phyloP scores from a whole-genome alignment of 345 rosid species.

The Ailanthus altissimus region DNA sequence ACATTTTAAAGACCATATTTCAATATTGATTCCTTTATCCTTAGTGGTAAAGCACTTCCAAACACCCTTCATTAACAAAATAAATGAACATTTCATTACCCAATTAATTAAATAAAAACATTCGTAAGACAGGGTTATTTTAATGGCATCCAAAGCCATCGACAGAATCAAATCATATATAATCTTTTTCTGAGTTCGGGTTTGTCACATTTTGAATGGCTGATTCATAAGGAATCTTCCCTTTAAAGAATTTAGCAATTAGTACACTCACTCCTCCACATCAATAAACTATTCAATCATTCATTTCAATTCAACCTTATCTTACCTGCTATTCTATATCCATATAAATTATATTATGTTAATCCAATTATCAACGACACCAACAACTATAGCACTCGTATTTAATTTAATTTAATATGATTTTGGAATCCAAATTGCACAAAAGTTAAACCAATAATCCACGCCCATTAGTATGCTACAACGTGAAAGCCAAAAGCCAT shows the following conservation, averaged over 20 bases:
- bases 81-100: no score
- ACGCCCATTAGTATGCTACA: not conserved
- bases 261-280: not conserved
- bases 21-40: no score
- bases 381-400: not conserved
- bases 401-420: not conserved
- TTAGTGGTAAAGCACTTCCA: no score
- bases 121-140: no score
- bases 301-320: constrained; percentile 8
- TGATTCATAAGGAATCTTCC: constrained; percentile 15
- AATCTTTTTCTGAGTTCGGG: no score
- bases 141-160: no score
- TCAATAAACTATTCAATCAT: constrained; percentile 7
- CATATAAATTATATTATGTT: not conserved
- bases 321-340: constrained; percentile 16
- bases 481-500: not conserved
- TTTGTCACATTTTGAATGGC: constrained; percentile 4
- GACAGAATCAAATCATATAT: no score
- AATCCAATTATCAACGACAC: not conserved
- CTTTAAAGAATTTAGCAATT: not conserved
- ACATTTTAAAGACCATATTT: no score
- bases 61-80: no score
- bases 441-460: not conserved
- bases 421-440: not conserved
- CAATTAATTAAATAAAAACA: no score